phyloP scores from a whole-genome alignment of 140 eudicot genomes.

The Anethum foeniculum region DNA sequence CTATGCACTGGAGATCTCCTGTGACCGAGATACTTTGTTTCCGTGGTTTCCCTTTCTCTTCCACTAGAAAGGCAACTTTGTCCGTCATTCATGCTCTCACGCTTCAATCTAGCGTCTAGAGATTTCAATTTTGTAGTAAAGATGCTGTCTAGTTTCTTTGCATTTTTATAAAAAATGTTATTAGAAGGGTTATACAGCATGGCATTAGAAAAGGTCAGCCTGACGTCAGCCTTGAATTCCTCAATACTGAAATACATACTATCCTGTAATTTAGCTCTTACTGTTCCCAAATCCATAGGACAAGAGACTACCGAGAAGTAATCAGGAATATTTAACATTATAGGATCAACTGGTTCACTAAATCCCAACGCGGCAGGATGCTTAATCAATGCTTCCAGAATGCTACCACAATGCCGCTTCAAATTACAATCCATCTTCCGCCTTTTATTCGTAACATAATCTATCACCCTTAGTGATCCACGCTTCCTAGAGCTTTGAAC shows the following conservation, averaged over 20 bases:
- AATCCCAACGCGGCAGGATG: conserved; percentile 35
- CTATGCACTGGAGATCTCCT: conserved; percentile 8
- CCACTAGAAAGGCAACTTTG: conserved; percentile 6
- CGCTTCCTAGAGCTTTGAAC: conserved; percentile 41
- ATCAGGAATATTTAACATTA: conserved; percentile 49
- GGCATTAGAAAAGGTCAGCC: conserved; percentile 70
- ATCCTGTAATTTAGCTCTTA: conserved; percentile 34
- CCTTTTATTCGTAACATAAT: conserved; percentile 30
- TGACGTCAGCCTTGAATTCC: conserved; percentile 62
- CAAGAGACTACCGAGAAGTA: conserved; percentile 43
- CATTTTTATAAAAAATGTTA: conserved; percentile 35
- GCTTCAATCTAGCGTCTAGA: conserved; percentile 29
- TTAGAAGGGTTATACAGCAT: conserved; percentile 60
- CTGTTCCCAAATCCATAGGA: conserved; percentile 92
- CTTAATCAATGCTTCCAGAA: conserved; percentile 42
- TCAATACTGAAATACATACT: conserved; percentile 37
- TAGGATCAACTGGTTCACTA: conserved; percentile 70
- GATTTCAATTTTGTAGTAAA: conserved; percentile 48
- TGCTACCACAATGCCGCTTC: conserved; percentile 33
- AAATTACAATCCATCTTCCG: conserved; percentile 48
- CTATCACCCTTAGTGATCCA: conserved; percentile 23
- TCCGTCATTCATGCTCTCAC: conserved; percentile 9
- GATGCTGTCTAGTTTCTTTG: conserved; percentile 37
- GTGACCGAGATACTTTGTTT: neutral
- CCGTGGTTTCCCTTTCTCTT: conserved; percentile 17